Base-by-base conservation (phyloP, 495 filamentous ascomycete genomes). In the Annulohypoxylon stygium region DNA sequence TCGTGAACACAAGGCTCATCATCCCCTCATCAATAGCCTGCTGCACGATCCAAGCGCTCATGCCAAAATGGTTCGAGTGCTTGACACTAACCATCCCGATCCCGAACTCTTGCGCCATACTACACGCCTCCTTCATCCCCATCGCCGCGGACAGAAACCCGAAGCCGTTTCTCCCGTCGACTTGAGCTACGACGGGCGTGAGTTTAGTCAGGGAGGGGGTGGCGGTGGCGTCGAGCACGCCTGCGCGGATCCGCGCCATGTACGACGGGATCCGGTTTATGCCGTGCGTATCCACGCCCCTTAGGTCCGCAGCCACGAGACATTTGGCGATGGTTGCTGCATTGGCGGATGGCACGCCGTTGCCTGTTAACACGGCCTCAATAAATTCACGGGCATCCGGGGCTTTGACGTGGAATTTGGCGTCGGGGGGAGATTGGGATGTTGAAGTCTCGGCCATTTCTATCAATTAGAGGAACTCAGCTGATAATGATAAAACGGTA, bases 1-100 rank as follows among this genome's bases (percentile, higher is more conserved):
- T 95, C 34, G 92, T 95, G 71, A 95, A 95, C 4, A 93, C 91
- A 0, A 95, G 83, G 61, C 84, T 87, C 87, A 93, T 89, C 90
- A 93, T 91, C 12, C 85, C 88, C 4, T 86, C 88, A 55, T 93
- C 89, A 50, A 92, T 71, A 8, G 92, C 92, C 78, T 93, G 90
- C 78, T 91, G 88, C 39, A 93, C 92, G 7, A 94, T 65, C 91
- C 92, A 93, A 0, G 92, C 92, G 0, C 86, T 87, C 91, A 93
- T 94, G 62, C 92, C 92, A 72, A 93, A 93, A 78, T 95, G 92
- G 77, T 95, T 95, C 65, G 87, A 90, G 79, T 90, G 90, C 78
- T 90, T 91, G 73, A 93, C 84, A 53, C 85, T 86, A 5, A 89
- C 91, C 85, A 95, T 86, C 10, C 91, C 92, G 66, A 95, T 90